phyloP scores from a whole-genome alignment of 176 grass and related monocot species.

The Otatea glauca region DNA sequence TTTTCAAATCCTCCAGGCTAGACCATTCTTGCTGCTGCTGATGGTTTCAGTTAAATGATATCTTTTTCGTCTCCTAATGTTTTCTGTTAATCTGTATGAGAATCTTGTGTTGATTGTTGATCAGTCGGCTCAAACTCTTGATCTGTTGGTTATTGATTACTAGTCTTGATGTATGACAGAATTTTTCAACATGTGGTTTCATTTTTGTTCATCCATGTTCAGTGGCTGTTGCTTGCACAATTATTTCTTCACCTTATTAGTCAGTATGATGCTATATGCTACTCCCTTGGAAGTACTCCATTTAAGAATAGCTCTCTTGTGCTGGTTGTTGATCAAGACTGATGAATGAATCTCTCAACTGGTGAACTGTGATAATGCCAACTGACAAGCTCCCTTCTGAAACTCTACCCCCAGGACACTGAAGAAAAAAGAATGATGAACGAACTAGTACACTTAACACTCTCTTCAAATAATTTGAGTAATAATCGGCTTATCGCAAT shows the following conservation, averaged over 20 bases:
- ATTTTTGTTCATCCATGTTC: no score
- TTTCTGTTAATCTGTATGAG: no score
- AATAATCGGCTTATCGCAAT: neutral
- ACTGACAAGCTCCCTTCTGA: conserved; percentile 30
- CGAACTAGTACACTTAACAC: neutral
- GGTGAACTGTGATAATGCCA: neutral
- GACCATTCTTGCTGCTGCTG: no score
- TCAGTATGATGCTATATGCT: conserved; percentile 31
- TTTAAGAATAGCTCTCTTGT: conserved; percentile 45
- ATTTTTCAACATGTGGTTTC: no score
- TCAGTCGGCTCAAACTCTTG: no score
- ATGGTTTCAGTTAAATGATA: no score
- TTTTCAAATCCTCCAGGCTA: no score
- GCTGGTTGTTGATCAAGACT: conserved; percentile 31
- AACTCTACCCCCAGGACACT: neutral
- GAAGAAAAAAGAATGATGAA: neutral
- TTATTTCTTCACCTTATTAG: conserved; percentile 51
- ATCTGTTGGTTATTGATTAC: no score
- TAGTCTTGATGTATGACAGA: no score
- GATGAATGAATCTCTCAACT: conserved; percentile 7
- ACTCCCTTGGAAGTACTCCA: conserved; percentile 36
- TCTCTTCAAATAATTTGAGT: conserved; percentile 3
- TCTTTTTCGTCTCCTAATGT: no score
- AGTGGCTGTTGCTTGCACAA: no score
- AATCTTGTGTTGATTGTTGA: no score